Evolutionary conservation across 2,329 filamentous ascomycete genomes (phyloP).

Genomic region (Corinectria fuckeliana): DNA sequence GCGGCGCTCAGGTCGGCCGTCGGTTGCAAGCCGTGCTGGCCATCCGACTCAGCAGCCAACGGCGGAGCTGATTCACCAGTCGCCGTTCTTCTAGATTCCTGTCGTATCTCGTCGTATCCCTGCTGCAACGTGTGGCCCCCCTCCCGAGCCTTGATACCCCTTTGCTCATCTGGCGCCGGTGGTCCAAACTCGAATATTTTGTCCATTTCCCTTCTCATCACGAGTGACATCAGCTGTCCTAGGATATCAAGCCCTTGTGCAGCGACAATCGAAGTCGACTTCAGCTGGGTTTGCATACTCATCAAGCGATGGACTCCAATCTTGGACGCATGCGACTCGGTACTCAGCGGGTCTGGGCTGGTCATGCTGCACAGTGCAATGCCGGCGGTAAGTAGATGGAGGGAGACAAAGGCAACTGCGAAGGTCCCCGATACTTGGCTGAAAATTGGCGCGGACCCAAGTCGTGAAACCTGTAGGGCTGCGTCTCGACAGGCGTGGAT

Average conservation of each 20-base stretch:
- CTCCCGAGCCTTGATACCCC: background rate
- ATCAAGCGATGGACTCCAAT: constrained; percentile 33
- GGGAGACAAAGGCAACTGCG: constrained; percentile 31
- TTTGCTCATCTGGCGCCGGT: background rate
- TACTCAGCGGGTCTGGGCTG: constrained; percentile 28
- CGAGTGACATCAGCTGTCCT: constrained; percentile 26
- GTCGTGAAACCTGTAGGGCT: constrained; percentile 31
- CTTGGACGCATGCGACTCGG: constrained; percentile 27
- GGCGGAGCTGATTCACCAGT: background rate
- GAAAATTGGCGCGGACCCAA: constrained; percentile 18
- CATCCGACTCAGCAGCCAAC: background rate
- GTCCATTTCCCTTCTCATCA: constrained; percentile 32
- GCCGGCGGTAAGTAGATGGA: constrained; percentile 37
- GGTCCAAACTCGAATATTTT: constrained; percentile 24
- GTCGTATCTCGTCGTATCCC: background rate
- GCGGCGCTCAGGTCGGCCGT: background rate
- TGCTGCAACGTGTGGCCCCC: background rate
- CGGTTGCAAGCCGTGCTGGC: background rate
- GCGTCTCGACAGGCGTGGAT: constrained; percentile 29
- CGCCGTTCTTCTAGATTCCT: background rate
- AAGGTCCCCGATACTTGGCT: constrained; percentile 31
- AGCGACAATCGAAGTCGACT: constrained; percentile 29
- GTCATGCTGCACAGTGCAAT: constrained; percentile 34
- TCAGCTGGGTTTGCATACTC: constrained; percentile 30
- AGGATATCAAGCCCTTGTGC: constrained; percentile 32